A percentile compares a stretch with the other conserved stretches of the same genome.
Evolutionary conservation across 208 protist species (phyloP).

Genomic region (Trypanosoma scelopori): DNA sequence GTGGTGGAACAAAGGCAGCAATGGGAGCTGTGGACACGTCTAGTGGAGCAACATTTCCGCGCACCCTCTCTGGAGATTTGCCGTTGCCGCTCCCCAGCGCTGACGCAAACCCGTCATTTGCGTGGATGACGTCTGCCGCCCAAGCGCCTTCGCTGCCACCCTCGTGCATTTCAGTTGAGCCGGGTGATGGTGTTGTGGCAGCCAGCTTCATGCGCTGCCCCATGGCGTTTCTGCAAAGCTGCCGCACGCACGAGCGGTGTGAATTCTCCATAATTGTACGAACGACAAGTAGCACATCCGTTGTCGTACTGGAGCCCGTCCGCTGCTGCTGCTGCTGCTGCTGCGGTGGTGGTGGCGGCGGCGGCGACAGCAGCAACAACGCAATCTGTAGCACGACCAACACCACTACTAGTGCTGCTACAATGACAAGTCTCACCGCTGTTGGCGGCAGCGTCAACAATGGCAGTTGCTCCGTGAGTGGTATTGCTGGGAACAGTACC

Average conservation of each 20-base stretch:
- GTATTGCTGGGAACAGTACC: not conserved
- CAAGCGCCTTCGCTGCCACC: not conserved
- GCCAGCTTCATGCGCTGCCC: constrained; percentile 70
- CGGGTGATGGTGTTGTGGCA: constrained; percentile 4
- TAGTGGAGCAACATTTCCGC: too few relatives aligned
- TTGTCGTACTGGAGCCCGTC: constrained; percentile 78
- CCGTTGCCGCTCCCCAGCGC: too few relatives aligned
- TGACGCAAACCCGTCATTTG: too few relatives aligned
- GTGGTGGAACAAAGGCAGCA: too few relatives aligned
- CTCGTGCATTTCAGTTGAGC: constrained; percentile 20
- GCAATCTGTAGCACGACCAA: not conserved
- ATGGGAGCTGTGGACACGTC: too few relatives aligned
- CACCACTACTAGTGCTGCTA: not conserved
- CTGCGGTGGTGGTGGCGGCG: not conserved
- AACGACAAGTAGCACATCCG: constrained; percentile 44
- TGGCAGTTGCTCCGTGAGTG: not conserved
- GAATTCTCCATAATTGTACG: constrained; percentile 71
- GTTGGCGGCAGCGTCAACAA: not conserved
- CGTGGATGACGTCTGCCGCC: too few relatives aligned
- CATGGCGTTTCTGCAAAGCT: constrained; percentile 64
- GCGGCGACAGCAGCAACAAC: not conserved
- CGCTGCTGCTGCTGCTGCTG: constrained; percentile 40
- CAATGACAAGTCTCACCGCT: constrained; percentile 5
- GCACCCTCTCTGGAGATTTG: too few relatives aligned
- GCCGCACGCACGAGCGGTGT: constrained; percentile 65